Percentiles rank a stretch among this genome's conserved stretches.
Conservation (phyloP, 768 basidiomycete species). For the Baorangia bicolor region DNA sequence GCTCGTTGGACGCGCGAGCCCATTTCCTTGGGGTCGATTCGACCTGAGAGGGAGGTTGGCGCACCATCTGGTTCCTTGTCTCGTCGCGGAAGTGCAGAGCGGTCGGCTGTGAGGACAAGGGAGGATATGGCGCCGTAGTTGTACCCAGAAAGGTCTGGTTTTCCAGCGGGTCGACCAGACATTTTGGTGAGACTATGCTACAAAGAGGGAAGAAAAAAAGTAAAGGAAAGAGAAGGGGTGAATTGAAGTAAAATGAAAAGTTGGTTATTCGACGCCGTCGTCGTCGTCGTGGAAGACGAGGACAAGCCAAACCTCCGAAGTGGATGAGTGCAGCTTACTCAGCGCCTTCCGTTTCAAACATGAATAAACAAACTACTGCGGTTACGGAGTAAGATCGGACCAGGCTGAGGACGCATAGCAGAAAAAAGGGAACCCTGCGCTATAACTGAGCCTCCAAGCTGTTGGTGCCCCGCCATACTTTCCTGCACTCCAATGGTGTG, state of each 20-base stretch:
- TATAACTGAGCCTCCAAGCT: no score
- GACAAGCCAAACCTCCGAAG: neutral
- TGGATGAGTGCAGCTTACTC: constrained; percentile 7
- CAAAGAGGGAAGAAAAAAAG: neutral
- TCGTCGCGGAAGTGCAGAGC: constrained; percentile 74
- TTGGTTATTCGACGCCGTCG: constrained; percentile 6
- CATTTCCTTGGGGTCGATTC: constrained; percentile 90
- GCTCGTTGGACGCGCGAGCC: constrained; percentile 85
- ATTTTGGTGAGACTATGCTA: constrained; percentile 24
- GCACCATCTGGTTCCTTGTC: constrained; percentile 98
- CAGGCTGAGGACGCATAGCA: no score
- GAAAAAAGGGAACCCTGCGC: no score
- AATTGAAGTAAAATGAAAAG: neutral
- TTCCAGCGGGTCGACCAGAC: constrained; percentile 44
- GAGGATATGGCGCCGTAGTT: constrained; percentile 96
- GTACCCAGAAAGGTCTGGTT: constrained; percentile 85
- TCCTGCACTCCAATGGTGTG: no score
- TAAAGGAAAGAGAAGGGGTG: neutral
- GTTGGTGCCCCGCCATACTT: no score
- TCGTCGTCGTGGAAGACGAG: constrained; percentile 11
- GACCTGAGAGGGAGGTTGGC: constrained; percentile 87
- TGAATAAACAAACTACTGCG: constrained; percentile 17
- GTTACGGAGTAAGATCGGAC: no score
- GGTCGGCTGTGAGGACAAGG: constrained; percentile 90
- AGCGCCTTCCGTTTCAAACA: constrained; percentile 21